These are phyloP conservation scores for Elongisporangium undulatum DNA, from an alignment of 352 stramenopile species.

Conservation along the genomic window DNA sequence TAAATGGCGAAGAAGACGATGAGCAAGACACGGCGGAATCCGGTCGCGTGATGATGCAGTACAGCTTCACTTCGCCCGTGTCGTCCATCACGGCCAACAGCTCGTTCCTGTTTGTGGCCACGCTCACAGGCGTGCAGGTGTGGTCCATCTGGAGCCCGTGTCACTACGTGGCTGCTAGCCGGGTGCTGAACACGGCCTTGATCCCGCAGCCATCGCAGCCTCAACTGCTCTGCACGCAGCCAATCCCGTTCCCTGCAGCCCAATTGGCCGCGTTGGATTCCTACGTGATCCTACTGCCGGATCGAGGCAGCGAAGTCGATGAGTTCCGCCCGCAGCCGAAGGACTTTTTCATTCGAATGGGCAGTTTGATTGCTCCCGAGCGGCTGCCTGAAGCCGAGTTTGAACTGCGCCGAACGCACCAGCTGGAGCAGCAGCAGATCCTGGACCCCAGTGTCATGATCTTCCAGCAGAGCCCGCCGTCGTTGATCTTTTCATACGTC, in stretches of 20 bases:
- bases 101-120: conserved; percentile 80
- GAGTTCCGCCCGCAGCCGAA: conserved; percentile 13
- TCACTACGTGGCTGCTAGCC: conserved; percentile 67
- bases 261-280: conserved; percentile 72
- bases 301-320: conserved; percentile 5
- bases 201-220: conserved; percentile 69
- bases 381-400: conserved; percentile 49
- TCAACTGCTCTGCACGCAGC: conserved; percentile 60
- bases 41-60: conserved; percentile 81
- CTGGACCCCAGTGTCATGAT: conserved; percentile 39
- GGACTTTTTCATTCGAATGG: conserved; percentile 33
- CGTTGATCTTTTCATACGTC: conserved; percentile 60
- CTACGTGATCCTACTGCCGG: conserved; percentile 66
- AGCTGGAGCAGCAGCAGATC: conserved; percentile 6
- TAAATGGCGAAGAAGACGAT: conserved; percentile 7
- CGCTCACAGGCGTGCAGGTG: conserved; percentile 62
- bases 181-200: conserved; percentile 46
- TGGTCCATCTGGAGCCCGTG: conserved; percentile 88
- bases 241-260: conserved; percentile 47
- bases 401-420: conserved; percentile 33
- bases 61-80: conserved; percentile 62
- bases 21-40: conserved; percentile 26
- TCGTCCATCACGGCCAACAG: conserved; percentile 75
- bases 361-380: conserved; percentile 36
- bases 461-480: conserved; percentile 75